These are phyloP conservation scores for Ulmus americana DNA, from an alignment of 331 rosid species.

Conservation along the genomic window DNA sequence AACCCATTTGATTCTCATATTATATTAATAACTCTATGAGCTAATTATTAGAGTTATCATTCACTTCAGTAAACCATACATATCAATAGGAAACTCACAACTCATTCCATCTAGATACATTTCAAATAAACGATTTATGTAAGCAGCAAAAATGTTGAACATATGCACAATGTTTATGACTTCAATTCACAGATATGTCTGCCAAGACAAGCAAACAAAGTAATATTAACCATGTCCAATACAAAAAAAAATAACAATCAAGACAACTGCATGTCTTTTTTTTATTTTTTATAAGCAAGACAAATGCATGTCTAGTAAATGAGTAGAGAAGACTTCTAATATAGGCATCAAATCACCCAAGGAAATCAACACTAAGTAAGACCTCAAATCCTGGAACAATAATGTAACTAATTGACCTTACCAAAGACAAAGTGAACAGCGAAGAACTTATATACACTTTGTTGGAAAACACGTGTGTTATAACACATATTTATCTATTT, in stretches of 20 bases:
- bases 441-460: no score
- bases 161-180: neutral
- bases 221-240: neutral
- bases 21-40: no score
- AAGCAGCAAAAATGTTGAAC: neutral
- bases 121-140: neutral
- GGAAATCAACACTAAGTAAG: neutral
- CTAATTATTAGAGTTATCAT: neutral
- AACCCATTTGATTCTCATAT: neutral
- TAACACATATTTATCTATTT: no score
- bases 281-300: no score
- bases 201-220: neutral
- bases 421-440: no score
- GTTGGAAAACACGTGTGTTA: no score
- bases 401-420: neutral
- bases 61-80: neutral
- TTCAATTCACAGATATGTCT: neutral
- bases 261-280: no score
- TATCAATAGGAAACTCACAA: neutral
- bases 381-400: neutral
- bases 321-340: neutral
- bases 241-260: no score
- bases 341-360: neutral
- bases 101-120: neutral
- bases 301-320: neutral